These are phyloP conservation scores for Rickenella mellea DNA, from an alignment of 768 basidiomycete genomes.

Conservation along the genomic window DNA sequence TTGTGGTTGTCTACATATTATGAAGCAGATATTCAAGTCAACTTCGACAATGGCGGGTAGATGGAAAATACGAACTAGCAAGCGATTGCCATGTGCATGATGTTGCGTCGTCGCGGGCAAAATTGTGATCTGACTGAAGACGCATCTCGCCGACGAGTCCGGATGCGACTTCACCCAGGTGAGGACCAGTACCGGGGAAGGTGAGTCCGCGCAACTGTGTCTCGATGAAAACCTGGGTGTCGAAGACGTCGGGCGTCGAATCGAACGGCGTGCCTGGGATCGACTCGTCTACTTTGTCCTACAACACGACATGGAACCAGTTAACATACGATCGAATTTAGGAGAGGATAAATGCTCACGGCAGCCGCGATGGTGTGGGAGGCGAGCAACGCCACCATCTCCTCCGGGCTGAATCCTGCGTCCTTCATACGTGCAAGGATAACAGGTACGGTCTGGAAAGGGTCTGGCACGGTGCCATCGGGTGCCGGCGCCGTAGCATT, in stretches of 20 bases:
- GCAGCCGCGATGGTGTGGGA: slow-evolving; percentile 13
- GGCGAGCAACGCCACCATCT: slow-evolving; percentile 12
- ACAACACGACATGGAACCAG: too few species aligned
- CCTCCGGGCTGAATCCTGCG: slow-evolving; percentile 17
- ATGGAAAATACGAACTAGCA: slow-evolving; percentile 3
- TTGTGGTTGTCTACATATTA: slow-evolving; percentile 15
- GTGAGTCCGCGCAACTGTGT: slow-evolving; percentile 19
- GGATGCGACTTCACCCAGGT: slow-evolving; percentile 21
- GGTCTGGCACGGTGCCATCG: slow-evolving; percentile 2
- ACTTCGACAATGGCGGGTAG: not conserved
- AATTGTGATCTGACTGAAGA: slow-evolving; percentile 21
- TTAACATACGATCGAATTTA: too few species aligned
- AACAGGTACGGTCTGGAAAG: slow-evolving; percentile 14
- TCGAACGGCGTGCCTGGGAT: slow-evolving; percentile 32
- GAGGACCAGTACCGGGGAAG: slow-evolving; percentile 19
- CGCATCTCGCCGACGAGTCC: slow-evolving; percentile 24
- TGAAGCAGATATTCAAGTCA: not conserved
- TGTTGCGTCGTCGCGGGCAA: slow-evolving; percentile 24
- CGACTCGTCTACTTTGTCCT: not conserved
- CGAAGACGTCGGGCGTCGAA: slow-evolving; percentile 32
- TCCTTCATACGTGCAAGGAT: slow-evolving; percentile 17
- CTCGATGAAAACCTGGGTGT: slow-evolving; percentile 38
- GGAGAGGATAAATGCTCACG: too few species aligned
- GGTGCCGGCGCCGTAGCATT: slow-evolving; percentile 11
- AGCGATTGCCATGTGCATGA: slow-evolving; percentile 26